Conservation (phyloP, 495 filamentous ascomycete genomes). For the Hypoxylon perforatum region DNA sequence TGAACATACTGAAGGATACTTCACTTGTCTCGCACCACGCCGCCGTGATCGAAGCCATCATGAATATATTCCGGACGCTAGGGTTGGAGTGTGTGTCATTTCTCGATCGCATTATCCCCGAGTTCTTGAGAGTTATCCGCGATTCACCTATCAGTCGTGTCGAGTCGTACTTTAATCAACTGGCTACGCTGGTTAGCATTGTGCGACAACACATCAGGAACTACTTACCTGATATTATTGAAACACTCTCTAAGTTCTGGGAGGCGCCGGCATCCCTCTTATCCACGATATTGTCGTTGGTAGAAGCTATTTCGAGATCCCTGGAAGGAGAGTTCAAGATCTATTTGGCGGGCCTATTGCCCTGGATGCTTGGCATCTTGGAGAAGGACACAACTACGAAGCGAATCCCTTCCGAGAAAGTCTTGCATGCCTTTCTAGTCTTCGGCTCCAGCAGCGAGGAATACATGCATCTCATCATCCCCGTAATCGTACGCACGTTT, state of each 20-base stretch:
- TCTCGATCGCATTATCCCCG: conserved; percentile 90
- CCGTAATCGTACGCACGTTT: conserved; percentile 91
- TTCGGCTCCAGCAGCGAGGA: conserved; percentile 97
- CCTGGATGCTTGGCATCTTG: conserved; percentile 92
- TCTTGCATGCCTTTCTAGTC: conserved; percentile 93
- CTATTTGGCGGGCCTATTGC: conserved; percentile 87
- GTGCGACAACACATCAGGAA: conserved; percentile 95
- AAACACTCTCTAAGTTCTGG: conserved; percentile 88
- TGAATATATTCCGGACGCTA: conserved; percentile 96
- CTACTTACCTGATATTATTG: conserved; percentile 84
- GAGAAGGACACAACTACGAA: conserved; percentile 82
- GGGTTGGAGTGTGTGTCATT: conserved; percentile 96
- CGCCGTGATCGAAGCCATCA: conserved; percentile 96
- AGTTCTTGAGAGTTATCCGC: conserved; percentile 87
- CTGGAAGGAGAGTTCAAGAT: conserved; percentile 97
- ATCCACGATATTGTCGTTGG: conserved; percentile 86
- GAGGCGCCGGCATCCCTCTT: conserved; percentile 78
- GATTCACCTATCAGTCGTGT: conserved; percentile 76
- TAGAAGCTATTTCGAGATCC: conserved; percentile 92
- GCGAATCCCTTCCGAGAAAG: conserved; percentile 82
- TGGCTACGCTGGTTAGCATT: conserved; percentile 91
- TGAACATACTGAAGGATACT: conserved; percentile 88
- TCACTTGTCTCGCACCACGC: conserved; percentile 91
- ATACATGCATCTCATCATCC: conserved; percentile 99
- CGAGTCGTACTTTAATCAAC: conserved; percentile 96